Evolutionary conservation across 495 filamentous ascomycete species (phyloP), one percentile per base, ranked within the genome.

Genomic region (Xylaria acuta): DNA sequence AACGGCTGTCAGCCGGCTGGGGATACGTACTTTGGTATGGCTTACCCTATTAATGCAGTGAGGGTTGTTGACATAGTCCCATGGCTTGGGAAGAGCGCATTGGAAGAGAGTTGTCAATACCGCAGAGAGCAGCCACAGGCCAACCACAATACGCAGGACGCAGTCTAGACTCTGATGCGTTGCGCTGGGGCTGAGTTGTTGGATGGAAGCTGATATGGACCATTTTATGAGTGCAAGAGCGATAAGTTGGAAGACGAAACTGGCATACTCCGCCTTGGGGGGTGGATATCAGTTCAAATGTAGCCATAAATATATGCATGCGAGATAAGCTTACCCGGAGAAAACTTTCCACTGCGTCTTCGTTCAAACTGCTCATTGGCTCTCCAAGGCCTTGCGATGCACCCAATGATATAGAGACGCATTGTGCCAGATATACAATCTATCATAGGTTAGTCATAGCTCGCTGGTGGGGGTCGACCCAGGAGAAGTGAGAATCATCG

Each of bases 41-140:
- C 81, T 68, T 75, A 84, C 82, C 67, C 77, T 68, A 63, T 83
- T 58, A 51, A 83, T 80, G 53, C 84, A 85, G 36, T 71, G 72
- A 11, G 73, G 66, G n/a, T 72, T 36, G 27, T 82, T 53, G 34
- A 82, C 74, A 56, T 72, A 75, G 30, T 79, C 75, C 84, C 84
- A 86, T 0, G 82, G 75, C 12, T 74, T 34, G 5, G 82, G 83
- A n/a, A 79, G 25, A 8, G 69, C 64, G 59, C 84, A 86, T 68
- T 84, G 82, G 34, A 86, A 84, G 3, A 80, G 76, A 7, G 75
- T 69, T 3, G 76, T 75, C 20, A 83, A 72, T 1, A 82, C 49
- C 6, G 74, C 73, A 14, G 74, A 49, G 9, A 81, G 4, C 2
- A 77, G 47, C 84, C 84, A 84, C 2, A 72, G 9, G 22, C 70